Base-by-base conservation (phyloP, 331 rosid species). In the Rosa hybrid region DNA sequence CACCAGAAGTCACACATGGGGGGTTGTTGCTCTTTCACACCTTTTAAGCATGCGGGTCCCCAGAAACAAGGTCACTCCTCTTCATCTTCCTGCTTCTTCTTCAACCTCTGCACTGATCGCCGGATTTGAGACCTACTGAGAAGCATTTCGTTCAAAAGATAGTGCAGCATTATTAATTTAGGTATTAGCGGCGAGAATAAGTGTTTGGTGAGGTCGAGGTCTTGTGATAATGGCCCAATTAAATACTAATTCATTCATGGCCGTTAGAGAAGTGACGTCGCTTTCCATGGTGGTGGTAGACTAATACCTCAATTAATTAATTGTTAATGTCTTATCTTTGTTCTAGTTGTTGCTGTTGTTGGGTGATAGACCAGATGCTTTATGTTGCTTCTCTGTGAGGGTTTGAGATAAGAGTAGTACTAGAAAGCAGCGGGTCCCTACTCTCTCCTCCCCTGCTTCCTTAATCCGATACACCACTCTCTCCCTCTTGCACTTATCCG, bases 341-440 rank as follows among this genome's bases (percentile, higher is more conserved):
- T 38, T 71, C 30, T 18, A 68, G 71, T 21, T 60, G 67, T 54
- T 65, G 87, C 13, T 78, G 83, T 50, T 77, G 80, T 72, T 25
- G 62, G 81, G 69, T 48, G 71, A 60, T 13, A 30, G 63, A 56
- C 86, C 92, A 88, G 91, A 93, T 91, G 94, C 78, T 91, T 87
- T 88, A 78, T 94, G 98, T 89, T 92, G 96, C 90, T 84, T 85
- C 85, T 25, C 81, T 82, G 53, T 25, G 78, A 82, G 85, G 89
- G 82, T 86, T 85, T 79, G 86, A 84, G 72, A 3, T 34, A 3
- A 38, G 21, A 17, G 6, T 14, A 16, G 39, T 72, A 77, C 82
- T 72, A 72, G 74, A 75, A 3, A 68, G 71, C 71, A 82, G 88
- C 80, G 82, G 88, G 84, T 41, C 84, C 88, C 90, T 91, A 86